Base-by-base conservation (phyloP, 345 rosid genomes). In the Pistacia integerrima region DNA sequence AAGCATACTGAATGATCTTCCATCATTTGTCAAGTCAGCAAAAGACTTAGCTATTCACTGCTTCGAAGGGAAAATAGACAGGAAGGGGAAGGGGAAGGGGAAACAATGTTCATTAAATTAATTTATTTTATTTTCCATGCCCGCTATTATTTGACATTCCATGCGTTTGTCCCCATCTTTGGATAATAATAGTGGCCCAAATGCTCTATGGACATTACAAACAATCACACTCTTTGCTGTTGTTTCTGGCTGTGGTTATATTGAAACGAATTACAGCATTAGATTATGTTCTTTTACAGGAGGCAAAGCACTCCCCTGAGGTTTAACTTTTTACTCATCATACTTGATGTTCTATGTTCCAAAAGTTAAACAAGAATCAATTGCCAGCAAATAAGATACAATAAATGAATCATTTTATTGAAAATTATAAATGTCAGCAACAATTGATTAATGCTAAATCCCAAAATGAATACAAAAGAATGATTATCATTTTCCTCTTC, bases 401-500 rank as follows among this genome's bases (percentile, higher is more conserved):
- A 76, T 59, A 66, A 82, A 78, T 72, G 82, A 80, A 82, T 82
- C 69, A 66, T 87, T 78, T 87, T 90, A 87, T 87, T 88, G 67
- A 54, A 69, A 76, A 57, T 76, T 74, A 78, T 78, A 78, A 76
- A 70, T 72, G 51, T 57, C 74, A 36, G 57, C 61, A 84, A 79
- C 82, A 80, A 57, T 75, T 65, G 60, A 79, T 74, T 25, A 41
- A 52, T 67, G 49, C 70, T 59, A 72, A 72, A 79, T 49, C 38
- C 33, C 75, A 59, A 69, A 84, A 84, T 73, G 81, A 85, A 85
- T 83, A 78, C 76, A 81, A 87, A 91, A 91, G 91, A 91, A 91
- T 82, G 77, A 73, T 77, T 16, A 46, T 69, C 67, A 64, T 59
- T 75, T 14, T 0, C 57, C 57, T 8, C 57, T 3, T 54, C 9